Conservation (phyloP, 257 asterid species). For the Ajuga chamaepitys region DNA sequence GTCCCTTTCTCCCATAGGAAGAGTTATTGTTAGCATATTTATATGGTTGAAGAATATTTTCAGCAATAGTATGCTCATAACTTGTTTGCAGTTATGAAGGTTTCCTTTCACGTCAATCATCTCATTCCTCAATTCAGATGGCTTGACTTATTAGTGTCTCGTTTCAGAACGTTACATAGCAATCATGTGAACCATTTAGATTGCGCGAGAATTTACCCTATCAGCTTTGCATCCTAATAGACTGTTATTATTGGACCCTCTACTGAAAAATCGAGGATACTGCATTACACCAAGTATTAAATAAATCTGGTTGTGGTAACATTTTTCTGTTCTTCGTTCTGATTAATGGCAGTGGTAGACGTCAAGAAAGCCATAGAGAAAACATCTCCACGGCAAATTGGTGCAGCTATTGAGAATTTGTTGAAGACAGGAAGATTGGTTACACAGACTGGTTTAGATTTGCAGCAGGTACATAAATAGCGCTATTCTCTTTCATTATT, state of each 20-base stretch:
- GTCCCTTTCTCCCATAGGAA: too few species aligned
- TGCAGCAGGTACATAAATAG: slow-evolving; percentile 69
- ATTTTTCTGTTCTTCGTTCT: slow-evolving; percentile 18
- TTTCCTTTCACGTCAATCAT: too few species aligned
- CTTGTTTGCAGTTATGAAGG: too few species aligned
- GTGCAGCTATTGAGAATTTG: slow-evolving; percentile 68
- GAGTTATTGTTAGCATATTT: too few species aligned
- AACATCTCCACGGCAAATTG: slow-evolving; percentile 54
- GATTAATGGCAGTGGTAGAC: slow-evolving; percentile 54
- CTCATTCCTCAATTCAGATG: too few species aligned
- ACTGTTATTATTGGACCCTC: not conserved
- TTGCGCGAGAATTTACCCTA: not conserved
- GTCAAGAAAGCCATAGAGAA: slow-evolving; percentile 56
- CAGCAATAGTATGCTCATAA: too few species aligned
- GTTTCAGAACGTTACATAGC: not conserved
- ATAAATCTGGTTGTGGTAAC: slow-evolving; percentile 6
- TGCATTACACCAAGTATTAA: not conserved
- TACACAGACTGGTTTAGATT: slow-evolving; percentile 74
- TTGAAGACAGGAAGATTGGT: slow-evolving; percentile 80
- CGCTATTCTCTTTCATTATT: slow-evolving; percentile 8
- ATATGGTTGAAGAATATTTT: too few species aligned
- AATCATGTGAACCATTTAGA: not conserved
- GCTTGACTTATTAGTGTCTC: too few species aligned
- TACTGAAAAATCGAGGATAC: not conserved
- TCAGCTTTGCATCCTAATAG: not conserved